Conservation (phyloP, 164 flowering plant genomes). For the Tinospora cordifolia region DNA sequence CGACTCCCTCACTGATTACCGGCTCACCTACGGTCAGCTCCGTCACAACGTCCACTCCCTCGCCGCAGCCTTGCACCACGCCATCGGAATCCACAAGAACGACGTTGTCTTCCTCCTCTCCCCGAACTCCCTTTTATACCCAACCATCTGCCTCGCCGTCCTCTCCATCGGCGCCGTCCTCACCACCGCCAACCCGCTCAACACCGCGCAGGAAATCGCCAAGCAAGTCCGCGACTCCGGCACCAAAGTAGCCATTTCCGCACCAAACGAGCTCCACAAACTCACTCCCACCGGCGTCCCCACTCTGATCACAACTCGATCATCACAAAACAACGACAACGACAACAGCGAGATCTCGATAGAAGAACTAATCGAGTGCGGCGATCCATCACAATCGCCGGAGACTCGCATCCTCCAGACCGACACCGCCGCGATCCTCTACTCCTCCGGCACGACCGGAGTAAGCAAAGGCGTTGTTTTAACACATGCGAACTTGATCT, state of each 20-base stretch:
- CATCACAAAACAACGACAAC: neutral
- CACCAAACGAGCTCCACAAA: conserved; percentile 47
- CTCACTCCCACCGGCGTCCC: conserved; percentile 31
- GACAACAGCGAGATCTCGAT: conserved; percentile 24
- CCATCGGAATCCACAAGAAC: conserved; percentile 48
- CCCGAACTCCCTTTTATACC: conserved; percentile 54
- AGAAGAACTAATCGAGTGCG: conserved; percentile 40
- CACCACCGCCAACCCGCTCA: conserved; percentile 61
- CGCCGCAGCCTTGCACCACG: conserved; percentile 46
- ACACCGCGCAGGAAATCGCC: conserved; percentile 45
- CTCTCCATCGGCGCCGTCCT: conserved; percentile 59
- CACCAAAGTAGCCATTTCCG: conserved; percentile 43
- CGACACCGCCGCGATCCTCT: conserved; percentile 61
- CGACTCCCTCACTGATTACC: conserved; percentile 37
- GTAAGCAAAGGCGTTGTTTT: conserved; percentile 63
- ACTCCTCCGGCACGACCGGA: conserved; percentile 85
- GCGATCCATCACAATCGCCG: conserved; percentile 34
- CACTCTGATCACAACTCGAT: conserved; percentile 24
- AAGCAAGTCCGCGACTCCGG: conserved; percentile 54
- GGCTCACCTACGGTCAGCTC: conserved; percentile 45
- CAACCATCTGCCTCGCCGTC: conserved; percentile 51
- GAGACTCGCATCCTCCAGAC: conserved; percentile 18
- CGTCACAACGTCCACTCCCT: conserved; percentile 28
- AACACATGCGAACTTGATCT: conserved; percentile 53
- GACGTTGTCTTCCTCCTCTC: conserved; percentile 64